Base-by-base conservation (phyloP, 768 basidiomycete species). In the Panellus pusillus region DNA sequence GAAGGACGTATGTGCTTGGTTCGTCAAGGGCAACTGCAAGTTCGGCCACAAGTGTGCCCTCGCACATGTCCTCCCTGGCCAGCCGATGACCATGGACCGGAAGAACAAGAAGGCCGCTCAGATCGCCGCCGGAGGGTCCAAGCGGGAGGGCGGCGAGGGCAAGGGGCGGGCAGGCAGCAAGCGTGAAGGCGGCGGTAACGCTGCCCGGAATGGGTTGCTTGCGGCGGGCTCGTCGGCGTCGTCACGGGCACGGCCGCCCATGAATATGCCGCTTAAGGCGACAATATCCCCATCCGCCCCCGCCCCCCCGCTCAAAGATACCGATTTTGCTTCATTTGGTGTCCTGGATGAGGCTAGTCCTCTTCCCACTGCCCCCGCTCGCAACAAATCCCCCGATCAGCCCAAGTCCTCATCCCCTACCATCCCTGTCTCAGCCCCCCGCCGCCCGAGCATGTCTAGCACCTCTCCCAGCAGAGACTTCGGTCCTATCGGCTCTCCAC, bases 81-180 rank as follows among this genome's bases (percentile, higher is more conserved):
- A 98, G 73, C 87, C 80, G 65, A 89, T 95, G 84, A 81, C 87
- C 7, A 95, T 96, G 91, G 96, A 98, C 66, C 76, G 94, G 62
- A 96, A 97, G 80, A 98, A 98, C 76, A 98, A 98, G 76, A 92
- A 92, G 67, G 86, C 89, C 13, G 91, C 91, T 0, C 91, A 92
- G 63, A 67, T 80, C 28, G 83, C 86, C 3, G 80, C 81, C 0
- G 78, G 75, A 37, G 71, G 72, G 3, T 73, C 75, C 6, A 74
- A 67, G 13, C 68, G 74, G 17, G 66, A 57, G 12, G 63, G 68
- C 6, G 46, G 64, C 9, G 71, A 67, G 9, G 68, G 68, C 19
- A 69, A 68, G 46, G 64, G 68, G 6, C 58, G 72, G 41, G 65
- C 73, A 44, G 58, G 70, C 48, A 64, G 73, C 52, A 65, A 67